phyloP scores from a whole-genome alignment of 169 alveolate species.

The Plasmodium berghei region DNA sequence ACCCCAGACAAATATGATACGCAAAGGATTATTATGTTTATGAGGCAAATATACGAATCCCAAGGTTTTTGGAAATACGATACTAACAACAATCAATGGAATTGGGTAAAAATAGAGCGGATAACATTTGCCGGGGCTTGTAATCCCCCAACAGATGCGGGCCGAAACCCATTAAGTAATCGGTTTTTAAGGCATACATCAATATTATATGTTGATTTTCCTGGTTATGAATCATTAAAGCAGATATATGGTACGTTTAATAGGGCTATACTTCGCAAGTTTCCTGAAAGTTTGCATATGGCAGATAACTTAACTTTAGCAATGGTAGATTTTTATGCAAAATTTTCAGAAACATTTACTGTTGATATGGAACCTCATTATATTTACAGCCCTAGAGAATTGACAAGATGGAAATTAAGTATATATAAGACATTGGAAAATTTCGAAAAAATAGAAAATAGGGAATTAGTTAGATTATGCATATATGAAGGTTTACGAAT shows the following conservation, averaged over 20 bases:
- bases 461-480: constrained; percentile 91
- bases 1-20: constrained; percentile 98
- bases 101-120: constrained; percentile 95
- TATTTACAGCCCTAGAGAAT: constrained; percentile 98
- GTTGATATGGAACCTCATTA: constrained; percentile 98
- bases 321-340: constrained; percentile 97
- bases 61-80: constrained; percentile 97
- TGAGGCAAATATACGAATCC: constrained; percentile 95
- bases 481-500: constrained; percentile 97
- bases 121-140: constrained; percentile 98
- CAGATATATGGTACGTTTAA: constrained; percentile 98
- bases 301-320: constrained; percentile 96
- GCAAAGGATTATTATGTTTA: constrained; percentile 95
- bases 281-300: constrained; percentile 81
- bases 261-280: constrained; percentile 94
- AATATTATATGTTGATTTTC: constrained; percentile 97
- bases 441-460: constrained; percentile 70
- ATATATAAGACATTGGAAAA: constrained; percentile 86
- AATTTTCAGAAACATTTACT: constrained; percentile 93
- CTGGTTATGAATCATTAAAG: constrained; percentile 96
- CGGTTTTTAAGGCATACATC: constrained; percentile 97
- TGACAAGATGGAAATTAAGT: constrained; percentile 98
- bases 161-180: constrained; percentile 96
- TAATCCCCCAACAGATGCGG: constrained; percentile 99
- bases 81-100: constrained; percentile 86